These are phyloP conservation scores for Bryoerythrophyllum caledonicum DNA, from an alignment of 225 moss, liverwort and hornwort species.

Conservation along the genomic window DNA sequence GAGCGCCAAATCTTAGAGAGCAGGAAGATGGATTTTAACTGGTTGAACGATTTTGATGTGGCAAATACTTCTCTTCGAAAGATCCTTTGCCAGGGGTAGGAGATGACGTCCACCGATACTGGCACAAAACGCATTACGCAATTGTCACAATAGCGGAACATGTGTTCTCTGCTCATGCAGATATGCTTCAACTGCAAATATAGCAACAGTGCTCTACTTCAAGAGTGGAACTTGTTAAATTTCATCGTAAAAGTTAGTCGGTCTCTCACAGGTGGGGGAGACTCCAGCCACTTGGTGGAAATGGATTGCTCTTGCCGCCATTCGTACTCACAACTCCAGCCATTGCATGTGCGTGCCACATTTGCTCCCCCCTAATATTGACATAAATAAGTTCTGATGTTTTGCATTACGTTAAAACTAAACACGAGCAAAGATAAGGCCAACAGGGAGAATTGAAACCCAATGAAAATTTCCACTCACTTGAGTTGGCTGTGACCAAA, in stretches of 20 bases:
- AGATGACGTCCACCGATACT: constrained; percentile 90
- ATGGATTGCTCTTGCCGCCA: constrained; percentile 93
- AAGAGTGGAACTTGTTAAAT: neutral
- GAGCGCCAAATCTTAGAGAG: neutral
- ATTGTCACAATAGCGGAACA: neutral
- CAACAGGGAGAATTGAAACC: neutral
- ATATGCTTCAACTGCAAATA: neutral
- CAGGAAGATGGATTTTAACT: constrained; percentile 36
- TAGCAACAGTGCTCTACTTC: constrained; percentile 1
- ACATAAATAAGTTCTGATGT: neutral
- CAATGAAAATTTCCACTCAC: constrained; percentile 46
- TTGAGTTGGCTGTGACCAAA: constrained; percentile 88
- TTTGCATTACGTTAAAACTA: neutral
- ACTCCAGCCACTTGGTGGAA: constrained; percentile 77
- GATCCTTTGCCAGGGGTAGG: constrained; percentile 57
- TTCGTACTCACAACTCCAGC: constrained; percentile 96
- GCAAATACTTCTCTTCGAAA: constrained; percentile 89
- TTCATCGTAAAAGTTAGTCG: constrained; percentile 7
- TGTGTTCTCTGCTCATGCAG: neutral
- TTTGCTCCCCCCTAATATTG: constrained; percentile 68
- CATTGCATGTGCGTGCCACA: constrained; percentile 83
- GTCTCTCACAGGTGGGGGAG: constrained; percentile 69
- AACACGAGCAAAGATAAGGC: constrained; percentile 15
- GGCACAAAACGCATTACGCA: constrained; percentile 17
- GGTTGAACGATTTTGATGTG: constrained; percentile 70